phyloP scores from a whole-genome alignment of 2,329 filamentous ascomycete genomes.

The Exophiala mesophila region DNA sequence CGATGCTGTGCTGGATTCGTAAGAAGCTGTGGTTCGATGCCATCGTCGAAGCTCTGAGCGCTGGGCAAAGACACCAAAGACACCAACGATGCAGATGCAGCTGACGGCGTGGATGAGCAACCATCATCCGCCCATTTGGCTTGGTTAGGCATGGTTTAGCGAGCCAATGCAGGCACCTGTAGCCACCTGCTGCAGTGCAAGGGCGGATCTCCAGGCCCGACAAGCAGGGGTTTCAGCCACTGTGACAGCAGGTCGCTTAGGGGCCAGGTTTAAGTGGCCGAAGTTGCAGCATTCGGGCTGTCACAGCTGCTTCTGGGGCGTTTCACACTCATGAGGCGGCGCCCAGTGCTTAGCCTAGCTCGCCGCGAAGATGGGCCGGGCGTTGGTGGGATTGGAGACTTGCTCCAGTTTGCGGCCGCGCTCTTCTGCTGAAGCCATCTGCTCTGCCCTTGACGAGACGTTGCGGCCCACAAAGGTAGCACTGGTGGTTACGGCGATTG shows the following conservation, averaged over 20 bases:
- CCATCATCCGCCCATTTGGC: conserved; percentile 15
- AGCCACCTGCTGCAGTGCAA: conserved; percentile 17
- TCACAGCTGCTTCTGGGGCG: conserved; percentile 21
- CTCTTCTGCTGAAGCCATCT: conserved; percentile 1
- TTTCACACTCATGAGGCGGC: conserved; percentile 17
- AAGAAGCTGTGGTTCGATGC: conserved; percentile 14
- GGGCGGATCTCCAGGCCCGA: conserved; percentile 19
- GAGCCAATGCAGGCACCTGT: conserved; percentile 12
- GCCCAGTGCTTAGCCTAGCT: conserved; percentile 2
- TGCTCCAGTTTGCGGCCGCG: conserved; percentile 6
- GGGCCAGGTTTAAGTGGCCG: conserved; percentile 16
- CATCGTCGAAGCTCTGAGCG: conserved; percentile 14
- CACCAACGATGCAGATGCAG: conserved; percentile 11
- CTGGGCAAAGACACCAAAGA: neutral
- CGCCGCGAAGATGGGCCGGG: no score
- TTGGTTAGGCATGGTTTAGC: no score
- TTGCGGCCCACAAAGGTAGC: no score
- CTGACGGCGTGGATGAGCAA: conserved; percentile 13
- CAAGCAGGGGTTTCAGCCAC: conserved; percentile 14
- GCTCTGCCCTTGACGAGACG: no score
- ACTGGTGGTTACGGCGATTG: conserved; percentile 14
- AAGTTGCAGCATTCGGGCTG: conserved; percentile 4
- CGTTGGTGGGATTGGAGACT: conserved; percentile 10
- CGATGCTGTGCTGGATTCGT: no score
- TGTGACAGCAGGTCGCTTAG: conserved; percentile 20